Conservation (phyloP, 352 stramenopile genomes). For the Globisporangium okanoganense region DNA sequence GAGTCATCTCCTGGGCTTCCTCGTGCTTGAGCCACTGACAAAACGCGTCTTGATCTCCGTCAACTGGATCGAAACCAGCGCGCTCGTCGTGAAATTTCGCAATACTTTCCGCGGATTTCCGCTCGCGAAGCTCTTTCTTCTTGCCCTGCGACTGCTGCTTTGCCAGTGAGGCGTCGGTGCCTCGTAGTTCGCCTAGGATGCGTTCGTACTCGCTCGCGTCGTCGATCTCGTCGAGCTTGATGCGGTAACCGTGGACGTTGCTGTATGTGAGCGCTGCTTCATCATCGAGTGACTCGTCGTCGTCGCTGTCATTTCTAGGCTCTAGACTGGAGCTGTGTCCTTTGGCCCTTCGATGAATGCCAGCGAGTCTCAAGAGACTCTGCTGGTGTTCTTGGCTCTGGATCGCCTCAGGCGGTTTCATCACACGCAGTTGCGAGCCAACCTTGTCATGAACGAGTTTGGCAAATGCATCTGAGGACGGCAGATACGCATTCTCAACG, state of each 20-base stretch:
- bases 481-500: constrained; percentile 4
- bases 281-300: constrained; percentile 1
- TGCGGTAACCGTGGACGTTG: constrained; percentile 78
- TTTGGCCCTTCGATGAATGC: constrained; percentile 12
- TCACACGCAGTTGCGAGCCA: constrained; percentile 13
- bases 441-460: constrained; percentile 18
- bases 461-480: constrained; percentile 13
- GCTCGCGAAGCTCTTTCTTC: constrained; percentile 29
- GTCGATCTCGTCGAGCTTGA: constrained; percentile 54
- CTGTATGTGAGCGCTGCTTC: constrained; percentile 52
- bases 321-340: not conserved
- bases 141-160: constrained; percentile 25
- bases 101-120: constrained; percentile 16
- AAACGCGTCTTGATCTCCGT: constrained; percentile 28
- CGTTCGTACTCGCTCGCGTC: constrained; percentile 69
- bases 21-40: constrained; percentile 43
- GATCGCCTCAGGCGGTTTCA: constrained; percentile 35
- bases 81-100: constrained; percentile 55
- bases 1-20: constrained; percentile 28
- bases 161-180: constrained; percentile 31
- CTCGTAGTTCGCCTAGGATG: constrained; percentile 66
- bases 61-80: constrained; percentile 30
- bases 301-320: not conserved
- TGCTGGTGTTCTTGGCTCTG: constrained; percentile 30
- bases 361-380: constrained; percentile 32